Evolutionary conservation across 2,329 filamentous ascomycete species (phyloP).

Genomic region (Fusarium anguioides): DNA sequence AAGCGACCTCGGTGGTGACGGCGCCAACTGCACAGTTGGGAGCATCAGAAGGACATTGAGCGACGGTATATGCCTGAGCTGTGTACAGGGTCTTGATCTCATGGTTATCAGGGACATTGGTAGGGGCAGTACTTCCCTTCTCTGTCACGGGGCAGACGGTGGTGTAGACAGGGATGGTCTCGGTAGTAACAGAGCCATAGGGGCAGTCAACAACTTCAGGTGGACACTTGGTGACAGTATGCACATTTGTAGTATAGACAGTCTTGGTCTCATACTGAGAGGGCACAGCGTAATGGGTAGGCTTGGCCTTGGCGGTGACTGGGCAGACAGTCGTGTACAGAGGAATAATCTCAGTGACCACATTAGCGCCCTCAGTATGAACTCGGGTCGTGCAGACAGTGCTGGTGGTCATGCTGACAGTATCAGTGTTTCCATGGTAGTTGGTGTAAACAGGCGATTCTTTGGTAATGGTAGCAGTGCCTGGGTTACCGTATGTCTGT

Average conservation of each 20-base stretch:
- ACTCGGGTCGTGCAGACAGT: constrained; percentile 56
- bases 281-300: constrained; percentile 9
- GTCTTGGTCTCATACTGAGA: constrained; percentile 49
- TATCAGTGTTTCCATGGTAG: constrained; percentile 8
- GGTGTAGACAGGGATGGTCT: constrained; percentile 42
- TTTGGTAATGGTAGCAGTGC: constrained; percentile 3
- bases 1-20: constrained; percentile 48
- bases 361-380: constrained; percentile 55
- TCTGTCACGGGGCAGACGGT: constrained; percentile 30
- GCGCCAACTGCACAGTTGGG: constrained; percentile 59
- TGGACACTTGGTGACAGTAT: constrained; percentile 66
- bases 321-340: constrained; percentile 60
- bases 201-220: constrained; percentile 63
- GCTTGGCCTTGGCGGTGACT: constrained; percentile 42
- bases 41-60: constrained; percentile 62
- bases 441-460: constrained; percentile 23
- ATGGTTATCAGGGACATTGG: constrained; percentile 25
- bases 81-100: constrained; percentile 60
- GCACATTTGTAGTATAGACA: constrained; percentile 64
- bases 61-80: constrained; percentile 65
- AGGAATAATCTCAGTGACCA: constrained; percentile 55
- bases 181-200: constrained; percentile 49
- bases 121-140: constrained; percentile 17
- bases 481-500: constrained; percentile 15
- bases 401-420: constrained; percentile 43